Percentiles rank a stretch among this genome's conserved stretches.
Evolutionary conservation across 495 filamentous ascomycete species (phyloP).

Genomic region (Pyrenula aspistea): DNA sequence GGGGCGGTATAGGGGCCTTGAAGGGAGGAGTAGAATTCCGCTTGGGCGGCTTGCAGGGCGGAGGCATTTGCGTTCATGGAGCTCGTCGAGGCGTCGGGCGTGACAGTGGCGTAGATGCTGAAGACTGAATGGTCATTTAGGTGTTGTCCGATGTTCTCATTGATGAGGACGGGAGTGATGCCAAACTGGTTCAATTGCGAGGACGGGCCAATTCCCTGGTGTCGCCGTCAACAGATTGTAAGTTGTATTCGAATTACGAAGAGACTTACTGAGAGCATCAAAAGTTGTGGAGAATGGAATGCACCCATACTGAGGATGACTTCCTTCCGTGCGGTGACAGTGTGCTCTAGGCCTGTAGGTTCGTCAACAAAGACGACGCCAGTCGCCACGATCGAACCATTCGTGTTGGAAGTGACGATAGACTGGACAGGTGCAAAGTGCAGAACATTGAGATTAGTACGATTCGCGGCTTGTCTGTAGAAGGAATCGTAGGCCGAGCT

Average conservation of each 20-base stretch:
- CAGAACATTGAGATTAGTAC: neutral
- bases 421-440: neutral
- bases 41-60: neutral
- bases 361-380: slow-evolving; percentile 20
- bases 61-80: neutral
- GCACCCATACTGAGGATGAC: slow-evolving; percentile 45
- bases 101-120: slow-evolving; percentile 7
- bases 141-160: slow-evolving; percentile 37
- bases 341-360: slow-evolving; percentile 17
- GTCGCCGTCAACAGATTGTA: neutral
- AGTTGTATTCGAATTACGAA: neutral
- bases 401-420: neutral
- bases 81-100: slow-evolving; percentile 1
- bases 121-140: slow-evolving; percentile 27
- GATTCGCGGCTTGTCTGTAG: neutral
- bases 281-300: slow-evolving; percentile 36
- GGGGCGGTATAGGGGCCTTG: neutral
- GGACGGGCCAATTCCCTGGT: slow-evolving; percentile 31
- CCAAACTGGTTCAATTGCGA: slow-evolving; percentile 17
- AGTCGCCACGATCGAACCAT: slow-evolving; percentile 9
- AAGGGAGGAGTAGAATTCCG: neutral
- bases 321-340: slow-evolving; percentile 32
- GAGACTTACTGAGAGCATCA: slow-evolving; percentile 30
- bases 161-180: slow-evolving; percentile 25
- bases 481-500: neutral